Evolutionary conservation across 441 rosid genomes (phyloP).

Genomic region (Erodium moschatum): DNA sequence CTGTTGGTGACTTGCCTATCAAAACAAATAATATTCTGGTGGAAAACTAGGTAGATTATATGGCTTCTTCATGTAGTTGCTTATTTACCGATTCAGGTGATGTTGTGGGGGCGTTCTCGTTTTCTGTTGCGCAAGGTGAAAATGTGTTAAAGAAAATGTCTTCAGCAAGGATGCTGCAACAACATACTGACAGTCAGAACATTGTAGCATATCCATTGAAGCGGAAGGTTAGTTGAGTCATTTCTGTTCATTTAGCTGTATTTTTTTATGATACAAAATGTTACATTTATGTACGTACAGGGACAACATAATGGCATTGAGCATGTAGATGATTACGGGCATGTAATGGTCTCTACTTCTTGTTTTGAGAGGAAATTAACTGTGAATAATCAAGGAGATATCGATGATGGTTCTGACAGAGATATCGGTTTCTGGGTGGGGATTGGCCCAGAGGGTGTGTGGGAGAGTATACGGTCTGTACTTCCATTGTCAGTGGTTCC

Average conservation of each 20-base stretch:
- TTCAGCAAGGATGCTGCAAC: constrained; percentile 71
- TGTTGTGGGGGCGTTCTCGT: constrained; percentile 82
- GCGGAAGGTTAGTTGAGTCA: constrained; percentile 52
- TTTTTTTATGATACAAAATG: background rate
- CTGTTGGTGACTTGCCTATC: background rate
- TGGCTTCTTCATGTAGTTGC: constrained; percentile 6
- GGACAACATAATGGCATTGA: constrained; percentile 42
- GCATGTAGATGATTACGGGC: constrained; percentile 48
- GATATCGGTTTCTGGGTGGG: constrained; percentile 95
- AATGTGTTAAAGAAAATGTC: constrained; percentile 59
- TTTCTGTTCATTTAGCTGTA: background rate
- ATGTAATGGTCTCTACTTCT: constrained; percentile 63
- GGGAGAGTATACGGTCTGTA: constrained; percentile 83
- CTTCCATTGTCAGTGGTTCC: constrained; percentile 84
- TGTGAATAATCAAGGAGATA: constrained; percentile 46
- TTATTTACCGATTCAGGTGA: constrained; percentile 56
- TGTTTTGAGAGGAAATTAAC: constrained; percentile 64
- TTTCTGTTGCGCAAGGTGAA: constrained; percentile 72
- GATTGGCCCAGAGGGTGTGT: constrained; percentile 46
- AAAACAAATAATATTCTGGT: background rate
- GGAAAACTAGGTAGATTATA: background rate
- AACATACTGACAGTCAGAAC: constrained; percentile 44
- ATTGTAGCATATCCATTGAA: constrained; percentile 50
- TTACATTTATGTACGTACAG: constrained; percentile 25
- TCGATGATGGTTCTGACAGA: constrained; percentile 34